Base-by-base conservation (phyloP, 2,329 filamentous ascomycete species). In the Leptographium galeiforme region DNA sequence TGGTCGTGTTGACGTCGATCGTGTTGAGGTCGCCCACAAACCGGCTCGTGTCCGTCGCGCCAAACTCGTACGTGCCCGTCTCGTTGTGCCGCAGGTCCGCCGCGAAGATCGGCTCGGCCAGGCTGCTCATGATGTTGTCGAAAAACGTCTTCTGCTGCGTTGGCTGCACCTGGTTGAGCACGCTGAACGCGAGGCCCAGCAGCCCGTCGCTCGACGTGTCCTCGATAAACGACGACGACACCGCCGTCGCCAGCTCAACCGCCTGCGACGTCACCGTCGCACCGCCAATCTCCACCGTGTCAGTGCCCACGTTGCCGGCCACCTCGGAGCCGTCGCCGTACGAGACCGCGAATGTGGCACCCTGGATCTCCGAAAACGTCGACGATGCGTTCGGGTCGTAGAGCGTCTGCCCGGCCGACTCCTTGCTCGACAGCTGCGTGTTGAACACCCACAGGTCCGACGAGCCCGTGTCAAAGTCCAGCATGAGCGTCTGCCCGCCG, bases 391-490 rank as follows among this genome's bases (percentile, higher is more conserved):
- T 53, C 4, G 69, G 63, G 58, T 73, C 64, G 59, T 63, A 74
- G 30, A 69, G 51, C 11, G 60, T 60, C 66, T 85, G 84, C 41
- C 73, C 73, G 33, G 63, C 61, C 40, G 71, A 72, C 47, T 70
- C 58, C 6, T 63, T 55, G 1, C 68, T 52, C 1, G 74, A 63
- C 40, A 87, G 74, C 53, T 74, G 64, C 16, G 77, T 80, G 68
- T 77, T 85, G 70, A 88, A 85, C 25, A 85, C 77, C 84, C 84
- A 89, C 70, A 87, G 73, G 66, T 88, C 85, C 13, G 84, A 78
- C 2, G 84, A 87, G 54, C 85, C 85, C n/a, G 82, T 84, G 66
- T 89, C 85, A 63, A 89, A 86, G 64, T 87, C 79, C 63, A 89
- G 68, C 62, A 81, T 79, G 54, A 89, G 61, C 6, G 73, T 76